Evolutionary conservation across 805 yeast genomes (phyloP), one percentile per base, ranked within the genome.

Genomic region (Scheffersomyces lignosus): DNA sequence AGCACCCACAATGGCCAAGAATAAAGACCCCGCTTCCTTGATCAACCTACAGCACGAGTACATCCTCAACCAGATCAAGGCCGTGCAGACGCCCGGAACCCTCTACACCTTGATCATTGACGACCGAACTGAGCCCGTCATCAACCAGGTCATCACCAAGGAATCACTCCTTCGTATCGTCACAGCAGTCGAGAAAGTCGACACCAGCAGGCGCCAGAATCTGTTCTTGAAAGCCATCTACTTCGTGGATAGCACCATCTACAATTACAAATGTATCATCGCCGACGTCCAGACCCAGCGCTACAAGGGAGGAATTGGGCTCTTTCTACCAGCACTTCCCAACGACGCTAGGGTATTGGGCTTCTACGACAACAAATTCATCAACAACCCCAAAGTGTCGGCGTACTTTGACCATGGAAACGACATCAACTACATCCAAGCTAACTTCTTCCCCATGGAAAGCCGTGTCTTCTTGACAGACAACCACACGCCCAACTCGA

Each of bases 201-300:
- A 84, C 47, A 68, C 75, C 17, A 66, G 64, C 28, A 71, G 95
- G 45, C 75, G 75, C 29, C 73, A 80, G 13, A 82, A 80, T 56
- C 60, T 76, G 2, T 78, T 81, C 14, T 71, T 87, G 30, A 91
- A 84, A 47, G 97, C 89, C 5, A 66, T 93, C 7, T 93, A 93
- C 60, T 64, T 93, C 18, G 60, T 88, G 13, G 86, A 84, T 34
- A 89, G 95, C 1, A 62, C 80, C 4, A 61, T 65, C 24, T 87
- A 77, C 62, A 77, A 83, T 26, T 63, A 88, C 40, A 83, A 81
- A 39, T 90, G 98, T 60, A 71, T 93, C 15, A 60, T 79, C 32
- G 81, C 90, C 0, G 99, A 93, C 60, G 73, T 77, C 7, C 66
- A 70, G 15, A 84, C 91, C 1, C 67, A 76, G n/a, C 74, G 95